Evolutionary conservation across 2,329 filamentous ascomycete genomes (phyloP), one percentile per base, ranked within the genome.

Genomic region (Penicillium sp.): DNA sequence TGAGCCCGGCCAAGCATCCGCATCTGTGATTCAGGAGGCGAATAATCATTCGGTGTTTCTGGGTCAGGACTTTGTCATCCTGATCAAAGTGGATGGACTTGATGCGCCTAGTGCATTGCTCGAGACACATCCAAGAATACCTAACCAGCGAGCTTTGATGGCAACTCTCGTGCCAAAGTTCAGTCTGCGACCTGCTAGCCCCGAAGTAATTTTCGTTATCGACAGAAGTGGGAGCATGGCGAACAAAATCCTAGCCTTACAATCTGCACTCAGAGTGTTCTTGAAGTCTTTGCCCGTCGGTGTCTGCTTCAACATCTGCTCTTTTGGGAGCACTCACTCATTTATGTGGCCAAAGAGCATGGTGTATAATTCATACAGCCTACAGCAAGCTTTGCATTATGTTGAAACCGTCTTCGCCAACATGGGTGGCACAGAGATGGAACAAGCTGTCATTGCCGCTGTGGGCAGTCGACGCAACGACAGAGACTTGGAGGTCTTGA

Each of bases 171-270:
- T 90, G 0, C 88, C 88, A 2, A 85, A 84, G 57, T 89, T 90
- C 70, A 76, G 77, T n/a, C 73, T 89, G 0, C 82, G 83, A 0
- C 66, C 78, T 0, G 75, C 79, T 8, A 72, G 70, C 16, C 80
- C 80, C 0, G 88, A 91, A 65, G 79, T 91, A 19, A 82, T 91
- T 16, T 90, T 91, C 60, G 74, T 91, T 4, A 87, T 85, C 51
- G 88, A 91, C 67, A 81, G 87, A 47, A 89, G 85, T 52, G 87
- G 86, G 0, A 88, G 85, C 35, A 81, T 81, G 75, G 4, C 36
- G 4, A 66, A 67, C 34, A 81, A 79, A 42, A 84, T 84, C 7
- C 51, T 47, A 1, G 72, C 80, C 0, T 70, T 82, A 4, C 69
- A 75, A 41, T 72, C 78, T 9, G 81, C 83, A 4, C 72, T 86